phyloP scores from a whole-genome alignment of 768 basidiomycete species.

The Collybia nuda region DNA sequence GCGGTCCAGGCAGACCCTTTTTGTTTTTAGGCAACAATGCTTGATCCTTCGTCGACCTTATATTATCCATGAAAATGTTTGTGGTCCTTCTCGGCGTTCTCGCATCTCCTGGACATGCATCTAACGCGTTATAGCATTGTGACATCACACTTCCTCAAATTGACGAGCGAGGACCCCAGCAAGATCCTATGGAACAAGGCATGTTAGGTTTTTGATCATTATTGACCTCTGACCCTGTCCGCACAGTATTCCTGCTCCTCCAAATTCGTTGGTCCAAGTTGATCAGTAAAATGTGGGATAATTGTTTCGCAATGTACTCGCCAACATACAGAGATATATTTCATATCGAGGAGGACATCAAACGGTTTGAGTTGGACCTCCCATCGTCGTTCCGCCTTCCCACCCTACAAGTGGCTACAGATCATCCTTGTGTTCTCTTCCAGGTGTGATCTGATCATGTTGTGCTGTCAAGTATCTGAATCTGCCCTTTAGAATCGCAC shows the following conservation, averaged over 20 bases:
- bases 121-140: constrained; percentile 9
- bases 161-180: constrained; percentile 3
- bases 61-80: constrained; percentile 10
- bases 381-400: constrained; percentile 7
- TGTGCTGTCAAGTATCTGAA: not conserved
- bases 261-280: constrained; percentile 13
- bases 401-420: not conserved
- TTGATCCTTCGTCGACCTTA: constrained; percentile 13
- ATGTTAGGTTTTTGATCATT: not conserved
- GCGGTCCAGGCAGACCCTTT: not conserved
- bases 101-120: not conserved
- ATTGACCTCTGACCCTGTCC: not conserved
- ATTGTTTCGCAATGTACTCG: constrained; percentile 2
- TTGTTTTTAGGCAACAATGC: constrained; percentile 6
- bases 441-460: not conserved
- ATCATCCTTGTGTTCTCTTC: constrained; percentile 6
- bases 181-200: constrained; percentile 7
- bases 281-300: constrained; percentile 10
- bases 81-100: not conserved
- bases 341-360: constrained; percentile 5
- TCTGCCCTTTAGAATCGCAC: constrained; percentile 3
- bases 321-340: constrained; percentile 6
- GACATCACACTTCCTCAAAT: constrained; percentile 7
- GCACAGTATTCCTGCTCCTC: constrained; percentile 8
- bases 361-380: constrained; percentile 6